A percentile compares a stretch with the other conserved stretches of the same genome.
Evolutionary conservation across 352 stramenopile species (phyloP).

Genomic region (Globisporangium alternatum): DNA sequence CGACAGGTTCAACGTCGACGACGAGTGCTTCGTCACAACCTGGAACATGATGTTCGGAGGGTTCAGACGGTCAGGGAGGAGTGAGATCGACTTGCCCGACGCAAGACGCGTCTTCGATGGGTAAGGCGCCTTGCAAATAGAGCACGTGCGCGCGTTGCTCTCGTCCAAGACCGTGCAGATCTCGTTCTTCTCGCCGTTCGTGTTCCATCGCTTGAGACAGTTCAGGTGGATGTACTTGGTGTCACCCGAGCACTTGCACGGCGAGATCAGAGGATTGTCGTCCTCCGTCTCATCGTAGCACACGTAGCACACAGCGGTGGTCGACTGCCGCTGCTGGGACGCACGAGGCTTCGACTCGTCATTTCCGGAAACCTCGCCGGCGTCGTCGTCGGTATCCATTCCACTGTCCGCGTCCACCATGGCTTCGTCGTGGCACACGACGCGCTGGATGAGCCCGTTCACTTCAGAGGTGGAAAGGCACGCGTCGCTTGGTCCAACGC

Average conservation of each 20-base stretch:
- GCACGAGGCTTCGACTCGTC: constrained; percentile 77
- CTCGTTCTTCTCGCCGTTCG: constrained; percentile 87
- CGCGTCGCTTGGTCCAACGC: constrained; percentile 64
- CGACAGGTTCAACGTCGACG: constrained; percentile 79
- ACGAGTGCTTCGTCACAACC: constrained; percentile 86
- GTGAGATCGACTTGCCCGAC: constrained; percentile 68
- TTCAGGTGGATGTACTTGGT: constrained; percentile 96
- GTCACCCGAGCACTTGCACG: constrained; percentile 94
- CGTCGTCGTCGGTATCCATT: constrained; percentile 85
- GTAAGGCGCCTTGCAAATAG: constrained; percentile 85
- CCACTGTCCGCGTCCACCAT: constrained; percentile 79
- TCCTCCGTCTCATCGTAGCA: constrained; percentile 87
- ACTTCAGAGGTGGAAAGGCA: constrained; percentile 73
- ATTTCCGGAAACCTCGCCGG: constrained; percentile 78
- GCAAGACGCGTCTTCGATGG: constrained; percentile 75
- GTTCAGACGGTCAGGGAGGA: constrained; percentile 70
- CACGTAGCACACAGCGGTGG: constrained; percentile 83
- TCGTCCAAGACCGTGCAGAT: constrained; percentile 86
- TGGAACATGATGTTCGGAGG: constrained; percentile 87
- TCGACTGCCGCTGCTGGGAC: constrained; percentile 71
- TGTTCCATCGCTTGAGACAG: constrained; percentile 95
- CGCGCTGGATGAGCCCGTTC: constrained; percentile 75
- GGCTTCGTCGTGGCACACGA: constrained; percentile 78
- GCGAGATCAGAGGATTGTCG: constrained; percentile 91
- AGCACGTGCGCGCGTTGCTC: constrained; percentile 81